Percentiles rank a stretch among this genome's conserved stretches.
These are phyloP conservation scores for Multifurca ochricompacta DNA, from an alignment of 768 basidiomycete species.

Conservation along the genomic window DNA sequence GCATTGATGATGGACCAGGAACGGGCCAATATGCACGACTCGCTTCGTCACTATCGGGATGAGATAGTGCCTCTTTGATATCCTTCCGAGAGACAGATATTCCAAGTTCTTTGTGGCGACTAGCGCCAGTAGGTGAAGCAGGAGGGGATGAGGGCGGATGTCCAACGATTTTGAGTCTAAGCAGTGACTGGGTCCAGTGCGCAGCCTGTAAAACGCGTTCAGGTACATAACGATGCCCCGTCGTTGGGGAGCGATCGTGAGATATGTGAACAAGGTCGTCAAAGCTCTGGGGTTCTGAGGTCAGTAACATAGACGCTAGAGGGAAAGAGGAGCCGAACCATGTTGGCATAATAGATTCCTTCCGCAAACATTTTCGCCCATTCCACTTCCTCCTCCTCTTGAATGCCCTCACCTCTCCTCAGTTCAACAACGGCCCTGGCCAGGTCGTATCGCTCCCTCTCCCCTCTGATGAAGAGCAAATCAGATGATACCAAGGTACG, in stretches of 20 bases:
- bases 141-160: slow-evolving; percentile 28
- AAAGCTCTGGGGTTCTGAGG: slow-evolving; percentile 42
- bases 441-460: slow-evolving; percentile 73
- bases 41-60: slow-evolving; percentile 20
- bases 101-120: slow-evolving; percentile 57
- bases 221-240: slow-evolving; percentile 61
- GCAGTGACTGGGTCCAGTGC: slow-evolving; percentile 69
- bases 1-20: slow-evolving; percentile 58
- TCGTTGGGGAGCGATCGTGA: slow-evolving; percentile 65
- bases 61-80: slow-evolving; percentile 32
- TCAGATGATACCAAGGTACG: slow-evolving; percentile 70
- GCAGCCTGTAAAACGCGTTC: slow-evolving; percentile 62
- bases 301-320: slow-evolving; percentile 11
- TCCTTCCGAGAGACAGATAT: slow-evolving; percentile 48
- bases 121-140: slow-evolving; percentile 28
- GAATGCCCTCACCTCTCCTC: slow-evolving; percentile 45
- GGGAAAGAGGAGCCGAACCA: slow-evolving; percentile 46
- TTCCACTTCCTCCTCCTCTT: slow-evolving; percentile 58
- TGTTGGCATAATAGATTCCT: slow-evolving; percentile 80
- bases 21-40: slow-evolving; percentile 53
- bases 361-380: slow-evolving; percentile 64
- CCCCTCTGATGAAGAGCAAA: slow-evolving; percentile 68
- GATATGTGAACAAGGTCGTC: slow-evolving; percentile 75
- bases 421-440: slow-evolving; percentile 71
- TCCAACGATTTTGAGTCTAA: slow-evolving; percentile 51